These are phyloP conservation scores for Penicillium pancosmium DNA, from an alignment of 495 filamentous ascomycete species.

Conservation along the genomic window DNA sequence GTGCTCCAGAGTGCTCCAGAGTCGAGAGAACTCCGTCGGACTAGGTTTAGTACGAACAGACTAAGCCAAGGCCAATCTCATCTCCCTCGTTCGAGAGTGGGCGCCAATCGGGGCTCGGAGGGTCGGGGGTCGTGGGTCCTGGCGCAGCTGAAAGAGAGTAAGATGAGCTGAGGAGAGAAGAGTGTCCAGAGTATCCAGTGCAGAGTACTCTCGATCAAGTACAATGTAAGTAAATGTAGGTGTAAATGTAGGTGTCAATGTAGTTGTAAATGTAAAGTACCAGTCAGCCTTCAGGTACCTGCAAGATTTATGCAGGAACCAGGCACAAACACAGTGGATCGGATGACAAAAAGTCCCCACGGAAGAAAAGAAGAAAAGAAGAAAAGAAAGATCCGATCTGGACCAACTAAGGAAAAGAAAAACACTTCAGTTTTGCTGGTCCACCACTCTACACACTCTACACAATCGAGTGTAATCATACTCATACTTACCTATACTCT, in stretches of 20 bases:
- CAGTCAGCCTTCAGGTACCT: background rate
- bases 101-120: background rate
- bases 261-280: too few species aligned
- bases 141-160: background rate
- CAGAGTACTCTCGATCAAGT: background rate
- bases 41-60: background rate
- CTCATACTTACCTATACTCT: background rate
- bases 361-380: slow-evolving; percentile 22
- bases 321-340: background rate
- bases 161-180: background rate
- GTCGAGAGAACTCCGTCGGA: too few species aligned
- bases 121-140: background rate
- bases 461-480: too few species aligned
- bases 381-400: slow-evolving; percentile 27
- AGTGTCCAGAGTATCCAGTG: too few species aligned
- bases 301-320: slow-evolving; percentile 4
- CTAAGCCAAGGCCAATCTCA: background rate
- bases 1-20: too few species aligned
- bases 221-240: background rate
- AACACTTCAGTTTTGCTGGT: slow-evolving; percentile 27
- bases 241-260: too few species aligned
- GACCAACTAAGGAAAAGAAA: slow-evolving; percentile 50
- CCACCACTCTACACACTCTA: too few species aligned
- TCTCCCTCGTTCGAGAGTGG: background rate
- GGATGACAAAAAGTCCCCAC: slow-evolving; percentile 18